A percentile compares a stretch with the other conserved stretches of the same genome.
These are phyloP conservation scores for Dioscorea alata DNA, from an alignment of 106 monocot species.

Conservation along the genomic window DNA sequence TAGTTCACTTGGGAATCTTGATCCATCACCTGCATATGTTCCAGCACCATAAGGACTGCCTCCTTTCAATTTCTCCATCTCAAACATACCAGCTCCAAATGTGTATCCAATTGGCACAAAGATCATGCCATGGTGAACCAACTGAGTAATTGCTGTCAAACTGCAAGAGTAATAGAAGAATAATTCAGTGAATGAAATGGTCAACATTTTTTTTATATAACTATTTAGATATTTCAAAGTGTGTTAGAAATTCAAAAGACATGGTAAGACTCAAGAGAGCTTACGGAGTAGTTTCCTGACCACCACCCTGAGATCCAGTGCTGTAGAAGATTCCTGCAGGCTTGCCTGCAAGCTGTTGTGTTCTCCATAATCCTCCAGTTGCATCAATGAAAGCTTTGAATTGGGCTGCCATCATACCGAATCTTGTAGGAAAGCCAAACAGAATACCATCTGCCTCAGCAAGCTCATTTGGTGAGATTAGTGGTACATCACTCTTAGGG, in stretches of 20 bases:
- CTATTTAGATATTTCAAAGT: too few relatives aligned
- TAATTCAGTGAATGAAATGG: not conserved
- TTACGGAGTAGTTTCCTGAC: conserved; percentile 76
- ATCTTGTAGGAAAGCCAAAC: conserved; percentile 74
- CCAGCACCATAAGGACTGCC: conserved; percentile 77
- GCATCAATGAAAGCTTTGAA: conserved; percentile 70
- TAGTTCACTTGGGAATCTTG: conserved; percentile 42
- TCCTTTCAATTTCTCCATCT: conserved; percentile 58
- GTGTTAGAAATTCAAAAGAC: not conserved
- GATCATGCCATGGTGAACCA: conserved; percentile 68
- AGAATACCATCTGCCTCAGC: conserved; percentile 60
- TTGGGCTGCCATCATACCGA: conserved; percentile 74
- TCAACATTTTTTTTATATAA: not conserved
- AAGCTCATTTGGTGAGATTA: conserved; percentile 55
- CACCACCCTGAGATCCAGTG: conserved; percentile 69
- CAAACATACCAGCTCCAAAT: conserved; percentile 68
- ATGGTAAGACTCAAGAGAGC: not conserved
- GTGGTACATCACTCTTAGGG: conserved; percentile 44
- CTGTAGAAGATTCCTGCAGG: conserved; percentile 71
- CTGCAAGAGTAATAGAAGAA: conserved; percentile 11
- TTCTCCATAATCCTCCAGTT: conserved; percentile 61
- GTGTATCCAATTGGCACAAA: conserved; percentile 74
- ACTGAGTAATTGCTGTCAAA: conserved; percentile 66
- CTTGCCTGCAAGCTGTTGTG: conserved; percentile 60
- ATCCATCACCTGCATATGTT: conserved; percentile 64